phyloP scores from a whole-genome alignment of 176 grass and related monocot species.

The Avena sativa region DNA sequence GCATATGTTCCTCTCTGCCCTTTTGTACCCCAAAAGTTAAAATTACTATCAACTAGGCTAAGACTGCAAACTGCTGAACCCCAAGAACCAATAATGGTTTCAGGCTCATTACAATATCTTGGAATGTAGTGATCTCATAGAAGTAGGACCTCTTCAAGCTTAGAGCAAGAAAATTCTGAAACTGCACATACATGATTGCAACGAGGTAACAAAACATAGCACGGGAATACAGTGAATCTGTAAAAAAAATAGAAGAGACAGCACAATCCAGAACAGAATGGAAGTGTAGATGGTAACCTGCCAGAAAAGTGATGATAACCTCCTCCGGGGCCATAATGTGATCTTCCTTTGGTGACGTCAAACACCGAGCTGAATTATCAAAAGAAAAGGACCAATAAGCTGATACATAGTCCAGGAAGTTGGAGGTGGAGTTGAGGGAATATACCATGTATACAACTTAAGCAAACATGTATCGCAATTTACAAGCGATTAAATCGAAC shows the following conservation, averaged over 20 bases:
- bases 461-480: not conserved
- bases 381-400: not conserved
- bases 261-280: not conserved
- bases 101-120: not conserved
- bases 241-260: not conserved
- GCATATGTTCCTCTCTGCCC: not conserved
- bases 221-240: not conserved
- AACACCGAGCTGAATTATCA: conserved; percentile 76
- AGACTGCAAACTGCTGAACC: not conserved
- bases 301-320: conserved; percentile 96
- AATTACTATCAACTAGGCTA: not conserved
- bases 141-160: not conserved
- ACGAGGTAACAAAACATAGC: not conserved
- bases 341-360: conserved; percentile 89
- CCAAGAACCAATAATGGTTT: not conserved
- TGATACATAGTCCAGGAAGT: not conserved
- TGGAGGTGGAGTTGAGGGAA: not conserved
- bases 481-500: not conserved
- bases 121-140: not conserved
- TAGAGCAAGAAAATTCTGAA: not conserved
- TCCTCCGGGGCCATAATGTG: conserved; percentile 94
- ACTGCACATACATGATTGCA: not conserved
- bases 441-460: not conserved
- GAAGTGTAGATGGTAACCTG: conserved; percentile 53
- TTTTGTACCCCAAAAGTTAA: not conserved